Evolutionary conservation across 2,329 filamentous ascomycete species (phyloP).

Genomic region (Rutstroemia sydowiana): DNA sequence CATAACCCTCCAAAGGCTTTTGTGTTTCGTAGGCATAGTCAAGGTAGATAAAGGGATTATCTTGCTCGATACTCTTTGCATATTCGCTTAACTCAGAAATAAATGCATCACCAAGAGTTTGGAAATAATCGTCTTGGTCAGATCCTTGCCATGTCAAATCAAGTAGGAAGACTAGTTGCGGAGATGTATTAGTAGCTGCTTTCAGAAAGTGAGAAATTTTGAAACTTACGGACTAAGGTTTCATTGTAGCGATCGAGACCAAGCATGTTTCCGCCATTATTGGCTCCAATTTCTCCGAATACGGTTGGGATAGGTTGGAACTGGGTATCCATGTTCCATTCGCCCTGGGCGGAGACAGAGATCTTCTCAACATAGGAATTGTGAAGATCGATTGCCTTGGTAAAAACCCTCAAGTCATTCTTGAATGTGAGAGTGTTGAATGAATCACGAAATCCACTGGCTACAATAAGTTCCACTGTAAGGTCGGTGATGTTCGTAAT

Average conservation of each 20-base stretch:
- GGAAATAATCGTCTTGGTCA: not conserved
- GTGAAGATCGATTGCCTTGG: slow-evolving; percentile 1
- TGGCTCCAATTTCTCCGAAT: not conserved
- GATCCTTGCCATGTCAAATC: not conserved
- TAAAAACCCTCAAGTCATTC: slow-evolving; percentile 1
- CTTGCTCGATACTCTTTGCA: not conserved
- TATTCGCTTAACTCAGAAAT: not conserved
- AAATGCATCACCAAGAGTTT: not conserved
- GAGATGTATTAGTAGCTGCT: not conserved
- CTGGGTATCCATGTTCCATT: not conserved
- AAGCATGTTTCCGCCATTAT: not conserved
- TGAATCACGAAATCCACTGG: not conserved
- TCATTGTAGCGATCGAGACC: not conserved
- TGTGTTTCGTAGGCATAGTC: not conserved
- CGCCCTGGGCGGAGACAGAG: not conserved
- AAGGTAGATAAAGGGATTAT: not conserved
- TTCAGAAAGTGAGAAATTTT: too few relatives aligned
- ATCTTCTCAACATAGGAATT: not conserved
- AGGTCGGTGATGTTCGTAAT: not conserved
- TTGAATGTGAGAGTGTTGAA: slow-evolving; percentile 1
- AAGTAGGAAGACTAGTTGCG: not conserved
- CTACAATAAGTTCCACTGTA: not conserved
- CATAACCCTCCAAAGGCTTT: not conserved
- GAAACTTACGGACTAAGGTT: not conserved
- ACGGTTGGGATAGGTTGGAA: not conserved